A percentile compares a stretch with the other conserved stretches of the same genome.
Evolutionary conservation across 208 protist genomes (phyloP).

Genomic region (Acanthamoeba sp.): DNA sequence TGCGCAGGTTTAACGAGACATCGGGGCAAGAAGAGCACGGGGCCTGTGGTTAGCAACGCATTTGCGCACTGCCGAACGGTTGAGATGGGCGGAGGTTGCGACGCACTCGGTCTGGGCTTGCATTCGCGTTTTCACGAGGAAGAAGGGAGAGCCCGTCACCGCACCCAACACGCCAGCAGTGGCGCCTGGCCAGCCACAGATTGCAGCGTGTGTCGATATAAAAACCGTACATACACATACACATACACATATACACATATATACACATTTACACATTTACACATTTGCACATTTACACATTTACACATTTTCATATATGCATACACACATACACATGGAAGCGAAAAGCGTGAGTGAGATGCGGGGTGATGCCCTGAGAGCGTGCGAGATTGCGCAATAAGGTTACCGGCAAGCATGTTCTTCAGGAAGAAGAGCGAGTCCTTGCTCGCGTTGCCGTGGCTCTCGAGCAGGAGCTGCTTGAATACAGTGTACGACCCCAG

Average conservation of each 20-base stretch:
- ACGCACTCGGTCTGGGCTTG: conserved; percentile 63
- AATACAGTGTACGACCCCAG: conserved; percentile 52
- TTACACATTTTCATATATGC: too few relatives aligned
- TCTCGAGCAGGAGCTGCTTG: conserved; percentile 13
- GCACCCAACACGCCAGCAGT: conserved; percentile 73
- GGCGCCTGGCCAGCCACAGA: conserved; percentile 75
- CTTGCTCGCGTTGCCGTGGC: too few relatives aligned
- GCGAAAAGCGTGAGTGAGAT: neutral
- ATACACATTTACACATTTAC: too few relatives aligned
- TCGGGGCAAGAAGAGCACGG: neutral
- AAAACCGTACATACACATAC: too few relatives aligned
- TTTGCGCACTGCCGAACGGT: neutral
- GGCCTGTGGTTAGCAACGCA: too few relatives aligned
- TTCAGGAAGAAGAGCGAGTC: conserved; percentile 34
- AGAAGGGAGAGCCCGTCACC: conserved; percentile 76
- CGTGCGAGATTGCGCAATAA: neutral
- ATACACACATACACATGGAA: neutral
- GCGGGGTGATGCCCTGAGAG: neutral
- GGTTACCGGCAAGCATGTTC: conserved; percentile 36
- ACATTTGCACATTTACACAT: too few relatives aligned
- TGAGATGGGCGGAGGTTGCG: neutral
- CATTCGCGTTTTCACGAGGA: conserved; percentile 78
- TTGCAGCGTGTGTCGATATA: too few relatives aligned
- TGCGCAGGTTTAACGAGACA: neutral
- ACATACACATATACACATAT: too few relatives aligned